phyloP scores from a whole-genome alignment of 2,329 filamentous ascomycete species.

The Golovinomyces cichoracearum region DNA sequence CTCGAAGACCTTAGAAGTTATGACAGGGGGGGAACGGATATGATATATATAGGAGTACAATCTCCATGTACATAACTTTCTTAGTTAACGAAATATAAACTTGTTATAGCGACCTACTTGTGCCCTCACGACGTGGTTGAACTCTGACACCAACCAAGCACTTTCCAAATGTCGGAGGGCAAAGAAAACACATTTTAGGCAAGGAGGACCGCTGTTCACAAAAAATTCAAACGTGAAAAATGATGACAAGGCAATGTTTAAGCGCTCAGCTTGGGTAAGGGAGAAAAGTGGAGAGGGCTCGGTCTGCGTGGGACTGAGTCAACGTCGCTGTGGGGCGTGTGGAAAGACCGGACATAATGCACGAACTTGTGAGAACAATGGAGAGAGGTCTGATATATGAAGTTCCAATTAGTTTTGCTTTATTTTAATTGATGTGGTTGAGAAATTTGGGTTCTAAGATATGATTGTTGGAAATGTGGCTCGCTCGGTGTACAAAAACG shows the following conservation, averaged over 20 bases:
- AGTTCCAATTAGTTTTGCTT: slow-evolving; percentile 2
- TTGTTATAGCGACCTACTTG: too few relatives aligned
- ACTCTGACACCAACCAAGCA: slow-evolving; percentile 4
- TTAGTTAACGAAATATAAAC: too few relatives aligned
- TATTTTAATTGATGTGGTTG: too few relatives aligned
- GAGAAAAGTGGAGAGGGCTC: not conserved
- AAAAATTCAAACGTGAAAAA: slow-evolving; percentile 4
- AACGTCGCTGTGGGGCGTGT: slow-evolving; percentile 3
- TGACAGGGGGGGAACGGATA: too few relatives aligned
- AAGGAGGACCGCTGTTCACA: slow-evolving; percentile 5
- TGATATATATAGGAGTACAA: too few relatives aligned
- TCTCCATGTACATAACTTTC: too few relatives aligned
- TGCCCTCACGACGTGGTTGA: slow-evolving; percentile 3
- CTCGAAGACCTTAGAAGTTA: too few relatives aligned
- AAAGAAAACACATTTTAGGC: slow-evolving; percentile 5
- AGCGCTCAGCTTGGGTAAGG: not conserved
- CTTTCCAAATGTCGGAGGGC: slow-evolving; percentile 6
- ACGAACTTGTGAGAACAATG: slow-evolving; percentile 5
- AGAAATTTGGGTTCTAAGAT: too few relatives aligned
- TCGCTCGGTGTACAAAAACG: too few relatives aligned
- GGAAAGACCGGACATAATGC: slow-evolving; percentile 5
- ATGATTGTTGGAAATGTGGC: too few relatives aligned
- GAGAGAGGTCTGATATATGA: not conserved
- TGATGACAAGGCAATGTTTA: slow-evolving; percentile 3
- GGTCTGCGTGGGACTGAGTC: not conserved